Evolutionary conservation across 495 filamentous ascomycete genomes (phyloP).

Genomic region (Penicillium silybi): DNA sequence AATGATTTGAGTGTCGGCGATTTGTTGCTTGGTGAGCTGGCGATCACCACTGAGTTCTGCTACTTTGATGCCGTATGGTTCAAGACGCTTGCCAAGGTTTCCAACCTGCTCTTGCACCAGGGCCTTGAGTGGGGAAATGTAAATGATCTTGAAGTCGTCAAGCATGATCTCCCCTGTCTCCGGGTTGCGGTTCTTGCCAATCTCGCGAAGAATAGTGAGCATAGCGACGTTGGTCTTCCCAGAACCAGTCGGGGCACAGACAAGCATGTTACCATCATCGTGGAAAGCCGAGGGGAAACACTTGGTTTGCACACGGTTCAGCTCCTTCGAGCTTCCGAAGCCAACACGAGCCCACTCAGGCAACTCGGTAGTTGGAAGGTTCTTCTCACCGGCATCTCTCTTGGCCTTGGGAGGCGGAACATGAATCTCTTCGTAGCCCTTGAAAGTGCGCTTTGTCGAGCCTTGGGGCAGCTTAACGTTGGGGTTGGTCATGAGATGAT

Average conservation of each 20-base stretch:
- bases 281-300: constrained; percentile 89
- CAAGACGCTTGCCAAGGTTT: constrained; percentile 88
- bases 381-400: constrained; percentile 71
- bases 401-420: constrained; percentile 87
- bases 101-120: constrained; percentile 96
- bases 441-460: constrained; percentile 90
- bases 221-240: constrained; percentile 99
- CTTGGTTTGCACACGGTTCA: constrained; percentile 93
- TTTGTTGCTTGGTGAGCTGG: constrained; percentile 98
- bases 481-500: constrained; percentile 97
- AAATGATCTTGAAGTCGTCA: constrained; percentile 97
- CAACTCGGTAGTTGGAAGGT: constrained; percentile 77
- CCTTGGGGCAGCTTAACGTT: constrained; percentile 94
- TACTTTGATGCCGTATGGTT: constrained; percentile 87
- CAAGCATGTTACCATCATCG: constrained; percentile 94
- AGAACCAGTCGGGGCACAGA: constrained; percentile 95
- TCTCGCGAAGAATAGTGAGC: constrained; percentile 92
- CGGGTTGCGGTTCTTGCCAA: constrained; percentile 89
- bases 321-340: constrained; percentile 73
- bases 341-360: constrained; percentile 88
- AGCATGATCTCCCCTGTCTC: constrained; percentile 85
- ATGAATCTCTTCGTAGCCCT: constrained; percentile 97
- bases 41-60: constrained; percentile 94
- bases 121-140: constrained; percentile 96
- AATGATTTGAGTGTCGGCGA: constrained; percentile 96